Base-by-base conservation (phyloP, 495 filamentous ascomycete genomes). In the Aspergillus hancockii region DNA sequence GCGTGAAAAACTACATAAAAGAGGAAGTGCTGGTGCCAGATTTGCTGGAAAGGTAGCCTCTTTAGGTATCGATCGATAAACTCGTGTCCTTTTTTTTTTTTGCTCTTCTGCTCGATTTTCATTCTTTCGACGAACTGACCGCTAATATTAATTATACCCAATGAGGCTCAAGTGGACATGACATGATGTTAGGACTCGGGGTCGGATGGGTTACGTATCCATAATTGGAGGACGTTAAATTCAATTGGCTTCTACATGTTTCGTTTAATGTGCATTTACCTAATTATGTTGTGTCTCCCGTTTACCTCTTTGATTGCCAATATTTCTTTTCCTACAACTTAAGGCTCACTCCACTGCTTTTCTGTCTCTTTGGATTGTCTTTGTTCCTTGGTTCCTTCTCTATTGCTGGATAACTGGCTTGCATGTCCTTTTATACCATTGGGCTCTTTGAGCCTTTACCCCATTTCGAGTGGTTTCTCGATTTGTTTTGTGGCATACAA, bases 1-100 rank as follows among this genome's bases (percentile, higher is more conserved):
- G 45, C 72, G 74, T 52, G 77, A 81, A 62, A 83, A 78, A 55
- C 60, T 83, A 43, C 79, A 80, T 51, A 83, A 83, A 62, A 69
- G 78, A 64, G 77, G 74, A 22, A 81, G 78, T 49, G 76, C 76
- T n/a, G 80, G 79, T 32, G 76, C 78, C 3, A 64, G 78, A 54
- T 75, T 83, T 54, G 73, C 78, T 9, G 79, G 77, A 7, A 80
- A 80, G 50, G 76, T 80, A 45, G 75, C 77, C 36, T 79, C 77
- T 18, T 65, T 78, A 40, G 76, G 74, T 28, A 75, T 75, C 54
- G 77, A 80, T 59, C 74, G 75, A 62, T 75, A 63, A 70, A 34
- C 40, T n/a, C 13, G 22, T 7, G 9, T 34, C 41, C 5, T 58
- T 52, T 50, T 65, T 12, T 41, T 23, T 30, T 23, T 21, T 49